Evolutionary conservation across 2,329 filamentous ascomycete species (phyloP).

Genomic region (Chlorencoelia australis): DNA sequence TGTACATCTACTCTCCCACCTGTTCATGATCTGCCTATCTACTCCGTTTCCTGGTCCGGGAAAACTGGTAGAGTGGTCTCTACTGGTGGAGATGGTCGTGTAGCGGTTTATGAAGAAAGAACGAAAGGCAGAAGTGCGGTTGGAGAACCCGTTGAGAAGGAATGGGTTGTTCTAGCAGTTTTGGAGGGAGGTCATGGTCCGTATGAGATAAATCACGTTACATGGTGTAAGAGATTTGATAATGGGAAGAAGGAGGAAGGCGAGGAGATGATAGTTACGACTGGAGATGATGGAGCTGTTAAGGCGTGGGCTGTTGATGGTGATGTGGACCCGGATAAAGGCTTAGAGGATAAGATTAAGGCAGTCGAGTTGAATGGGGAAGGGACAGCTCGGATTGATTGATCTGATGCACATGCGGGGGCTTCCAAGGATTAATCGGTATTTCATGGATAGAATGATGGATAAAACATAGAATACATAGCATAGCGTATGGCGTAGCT

Average conservation of each 20-base stretch:
- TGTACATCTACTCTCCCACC: constrained; percentile 67
- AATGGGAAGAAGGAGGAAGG: constrained; percentile 43
- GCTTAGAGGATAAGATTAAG: too few relatives aligned
- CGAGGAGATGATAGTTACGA: constrained; percentile 83
- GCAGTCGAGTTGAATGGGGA: too few relatives aligned
- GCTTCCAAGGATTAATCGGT: too few relatives aligned
- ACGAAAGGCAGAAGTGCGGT: constrained; percentile 20
- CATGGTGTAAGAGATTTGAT: constrained; percentile 76
- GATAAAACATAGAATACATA: too few relatives aligned
- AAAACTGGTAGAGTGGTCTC: constrained; percentile 72
- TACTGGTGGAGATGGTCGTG: constrained; percentile 74
- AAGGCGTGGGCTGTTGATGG: constrained; percentile 62
- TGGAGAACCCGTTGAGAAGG: constrained; percentile 30
- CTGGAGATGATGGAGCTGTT: constrained; percentile 84
- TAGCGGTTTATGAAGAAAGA: constrained; percentile 68
- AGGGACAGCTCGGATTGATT: too few relatives aligned
- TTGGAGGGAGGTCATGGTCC: constrained; percentile 73
- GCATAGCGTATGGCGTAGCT: too few relatives aligned
- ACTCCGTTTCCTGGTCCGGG: constrained; percentile 76
- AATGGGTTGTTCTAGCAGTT: constrained; percentile 65
- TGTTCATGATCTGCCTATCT: constrained; percentile 71
- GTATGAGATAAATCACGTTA: constrained; percentile 88
- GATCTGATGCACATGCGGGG: too few relatives aligned
- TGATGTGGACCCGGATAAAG: too few relatives aligned
- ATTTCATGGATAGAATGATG: too few relatives aligned